Base-by-base conservation (phyloP, 139 green algal genomes). In the Haematococcus lacustris region DNA sequence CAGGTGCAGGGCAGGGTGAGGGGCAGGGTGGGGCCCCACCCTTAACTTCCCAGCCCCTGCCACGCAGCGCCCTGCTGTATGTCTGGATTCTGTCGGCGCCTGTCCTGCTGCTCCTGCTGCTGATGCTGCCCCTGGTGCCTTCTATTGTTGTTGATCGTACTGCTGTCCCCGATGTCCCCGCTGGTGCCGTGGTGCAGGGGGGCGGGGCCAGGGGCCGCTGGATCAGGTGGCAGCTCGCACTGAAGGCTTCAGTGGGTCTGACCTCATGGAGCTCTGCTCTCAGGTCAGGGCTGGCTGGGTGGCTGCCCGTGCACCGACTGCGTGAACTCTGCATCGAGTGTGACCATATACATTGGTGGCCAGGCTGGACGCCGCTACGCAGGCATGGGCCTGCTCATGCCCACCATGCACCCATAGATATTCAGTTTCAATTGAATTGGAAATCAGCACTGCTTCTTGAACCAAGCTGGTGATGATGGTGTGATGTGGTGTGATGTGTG, bases 191-290 rank as follows among this genome's bases (percentile, higher is more conserved):
- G 43, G 43, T 17, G 43, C 17, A 53, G 43, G 9, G 9, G 43
- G 9, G 17, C 9, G 9, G 43, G 43, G 43, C 43, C 9, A 28
- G 43, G 9, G 9, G 9, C 43, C 25, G 13, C 60, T 67, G 60
- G 32, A 67, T 33, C 28, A 33, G 60, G 32, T 41, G 64, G 64
- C 38, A 59, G 68, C 59, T 9, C 62, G 66, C 33, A 94, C 91
- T 0, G 80, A 88, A 7, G 83, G 87, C 38, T 97, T 88, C 80
- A 90, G 77, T 67, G 92, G 92, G 43, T 89, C 77, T 40, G 90
- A 97, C 77, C 80, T 97, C 32, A 82, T 85, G 53, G 88, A 95
- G 73, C 77, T 94, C 66, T 92, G 89, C 73, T 80, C 79, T 47
- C 78, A 88, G 78, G 88, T 71, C n/a, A n/a, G 50, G 26, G 60